Evolutionary conservation across 257 asterid genomes (phyloP), one percentile per base, ranked within the genome.

Genomic region (Scutellaria baicalensis): DNA sequence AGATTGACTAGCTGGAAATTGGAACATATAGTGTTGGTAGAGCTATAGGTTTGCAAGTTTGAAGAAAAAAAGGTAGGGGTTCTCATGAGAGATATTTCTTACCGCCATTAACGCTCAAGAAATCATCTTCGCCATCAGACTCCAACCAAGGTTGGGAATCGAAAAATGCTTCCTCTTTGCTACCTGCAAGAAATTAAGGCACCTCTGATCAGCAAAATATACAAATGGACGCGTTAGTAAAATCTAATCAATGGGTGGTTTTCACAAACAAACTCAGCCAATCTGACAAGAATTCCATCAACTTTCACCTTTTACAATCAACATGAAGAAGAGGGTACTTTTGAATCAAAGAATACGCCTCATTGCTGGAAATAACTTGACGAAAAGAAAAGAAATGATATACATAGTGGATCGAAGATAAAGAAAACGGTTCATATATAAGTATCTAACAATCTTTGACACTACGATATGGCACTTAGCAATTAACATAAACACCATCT

Each of bases 111-210:
- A 90, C 91, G 70, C 98, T 92, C 42, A 56, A 64, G 69, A 86
- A 92, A 66, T 90, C 98, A 68, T 92, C 97, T 43, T 92, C 98
- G 8, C 93, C 77, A 64, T 92, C 98, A 0, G 97, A 92, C 62
- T 92, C 98, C 20, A 90, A 59, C 93, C 97, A 90, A 6, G 91
- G 84, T 23, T 86, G 95, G 18, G 97, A 82, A 60, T 92, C 96
- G 33, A 86, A 90, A 80, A 92, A 90, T 17, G 83, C 68, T 70
- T 92, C 98, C 27, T 88, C 96, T 78, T 84, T 86, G 85, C 96
- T 88, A 70, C 89, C 96, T 92, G 86, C 74, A 81, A 70, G 45
- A 65, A 73, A 51, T 58, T 50, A 48, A 69, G 60, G 65, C 14
- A 12, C 69, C 59, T 62, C 68, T 3, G 81, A 59, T 38, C 44